Percentiles rank a stretch among this genome's conserved stretches.
These are phyloP conservation scores for Colletotrichum truncatum DNA, from an alignment of 2,329 filamentous ascomycete genomes.

Conservation along the genomic window DNA sequence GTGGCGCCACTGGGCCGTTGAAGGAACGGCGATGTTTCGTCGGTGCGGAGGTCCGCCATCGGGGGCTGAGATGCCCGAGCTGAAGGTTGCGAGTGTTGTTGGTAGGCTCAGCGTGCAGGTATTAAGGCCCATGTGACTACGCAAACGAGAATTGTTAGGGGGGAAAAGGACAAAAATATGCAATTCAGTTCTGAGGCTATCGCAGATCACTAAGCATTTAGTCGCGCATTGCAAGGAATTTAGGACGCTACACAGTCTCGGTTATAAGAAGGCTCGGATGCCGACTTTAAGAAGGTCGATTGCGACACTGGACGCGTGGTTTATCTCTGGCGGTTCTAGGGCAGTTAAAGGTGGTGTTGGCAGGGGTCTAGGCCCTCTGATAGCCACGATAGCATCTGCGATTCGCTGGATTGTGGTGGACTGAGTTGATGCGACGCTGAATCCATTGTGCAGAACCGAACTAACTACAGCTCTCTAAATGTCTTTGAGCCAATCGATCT, in stretches of 20 bases:
- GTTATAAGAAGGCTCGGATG: conserved; percentile 16
- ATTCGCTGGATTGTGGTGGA: neutral
- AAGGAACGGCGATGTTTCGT: conserved; percentile 28
- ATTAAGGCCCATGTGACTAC: conserved; percentile 1
- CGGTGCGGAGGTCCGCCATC: conserved; percentile 23
- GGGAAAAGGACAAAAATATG: neutral
- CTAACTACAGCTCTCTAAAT: too few relatives aligned
- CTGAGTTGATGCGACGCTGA: neutral
- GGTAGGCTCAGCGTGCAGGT: neutral
- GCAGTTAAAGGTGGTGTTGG: neutral
- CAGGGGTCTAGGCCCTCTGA: conserved; percentile 16
- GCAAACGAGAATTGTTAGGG: neutral
- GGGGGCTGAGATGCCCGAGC: conserved; percentile 1
- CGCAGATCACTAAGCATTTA: neutral
- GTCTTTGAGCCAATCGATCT: too few relatives aligned
- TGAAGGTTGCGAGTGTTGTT: neutral
- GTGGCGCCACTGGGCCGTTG: conserved; percentile 8
- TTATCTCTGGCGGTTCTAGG: conserved; percentile 11
- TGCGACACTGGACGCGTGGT: conserved; percentile 17
- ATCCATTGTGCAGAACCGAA: neutral
- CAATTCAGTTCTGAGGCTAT: neutral
- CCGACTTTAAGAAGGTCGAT: conserved; percentile 25
- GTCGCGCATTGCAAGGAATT: neutral
- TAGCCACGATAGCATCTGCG: neutral
- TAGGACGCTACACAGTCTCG: neutral